Base-by-base conservation (phyloP, 345 rosid species). In the Abelmoschus esculentus region DNA sequence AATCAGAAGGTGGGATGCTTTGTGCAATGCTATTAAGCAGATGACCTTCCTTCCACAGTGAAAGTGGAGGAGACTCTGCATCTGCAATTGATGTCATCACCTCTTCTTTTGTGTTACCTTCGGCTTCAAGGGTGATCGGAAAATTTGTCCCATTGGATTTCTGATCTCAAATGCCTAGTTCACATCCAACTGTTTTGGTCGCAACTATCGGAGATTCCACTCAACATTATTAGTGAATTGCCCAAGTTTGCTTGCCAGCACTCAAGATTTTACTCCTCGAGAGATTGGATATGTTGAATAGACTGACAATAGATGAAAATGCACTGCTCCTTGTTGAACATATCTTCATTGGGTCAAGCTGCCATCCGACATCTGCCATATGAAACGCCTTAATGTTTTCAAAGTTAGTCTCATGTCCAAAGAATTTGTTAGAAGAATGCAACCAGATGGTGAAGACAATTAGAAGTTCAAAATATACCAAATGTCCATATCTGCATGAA, bases 141-240 rank as follows among this genome's bases (percentile, higher is more conserved):
- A 19, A 40, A 17, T n/a, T 38, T 62, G 15, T 75, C 75, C 1
- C 29, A 38, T 1, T 76, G 75, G 79, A 38, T 76, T 22, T 11
- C 74, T 0, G 7, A 22, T 6, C 75, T 76, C 7, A 15, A 36
- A 2, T 18, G 50, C 31, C 52, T 71, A 5, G 65, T 38, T 6
- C 52, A 18, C 14, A 9, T 75, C 29, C 54, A 17, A 9, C 18
- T 75, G 5, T 11, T 11, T 49, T 44, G 49, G 61, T 52, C 70
- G 2, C 10, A 46, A 3, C 32, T 71, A 18, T 11, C 19, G 0
- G 22, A 42, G 10, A 60, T 44, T 71, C 75, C 72, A 0, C 44
- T 71, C n/a, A 34, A 17, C 50, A 38, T 53, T 17, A 75, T 76
- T 8, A 68, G 61, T 14, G 61, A 2, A 36, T 10, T 76, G 34